A percentile compares a stretch with the other conserved stretches of the same genome.
Conservation (phyloP, 1,284 basidiomycete species). For the Athelia psychrophila region DNA sequence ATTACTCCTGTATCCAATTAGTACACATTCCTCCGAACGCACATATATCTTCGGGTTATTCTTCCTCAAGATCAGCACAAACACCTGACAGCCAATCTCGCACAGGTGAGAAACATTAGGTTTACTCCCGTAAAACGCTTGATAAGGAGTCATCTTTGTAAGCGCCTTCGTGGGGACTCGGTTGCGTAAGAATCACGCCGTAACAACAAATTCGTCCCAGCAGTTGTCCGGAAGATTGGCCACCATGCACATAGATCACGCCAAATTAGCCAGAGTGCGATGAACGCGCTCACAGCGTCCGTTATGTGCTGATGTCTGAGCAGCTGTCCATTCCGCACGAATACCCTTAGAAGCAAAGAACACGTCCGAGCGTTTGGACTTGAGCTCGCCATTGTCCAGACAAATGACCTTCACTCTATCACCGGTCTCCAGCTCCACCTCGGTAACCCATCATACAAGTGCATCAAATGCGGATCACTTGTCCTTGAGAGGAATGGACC, state of each 20-base stretch:
- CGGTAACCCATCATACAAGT: constrained; percentile 21
- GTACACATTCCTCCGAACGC: constrained; percentile 18
- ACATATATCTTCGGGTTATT: constrained; percentile 13
- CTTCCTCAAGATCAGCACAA: constrained; percentile 14
- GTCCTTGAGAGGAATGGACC: constrained; percentile 23
- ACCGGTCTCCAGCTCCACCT: constrained; percentile 16
- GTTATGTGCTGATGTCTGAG: constrained; percentile 27
- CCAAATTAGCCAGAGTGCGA: constrained; percentile 20
- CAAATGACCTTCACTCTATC: constrained; percentile 13
- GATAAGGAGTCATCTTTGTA: constrained; percentile 10
- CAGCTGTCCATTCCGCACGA: constrained; percentile 17
- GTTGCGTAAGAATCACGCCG: constrained; percentile 3
- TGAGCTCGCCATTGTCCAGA: constrained; percentile 29
- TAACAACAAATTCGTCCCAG: constrained; percentile 24
- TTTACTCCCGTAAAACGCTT: constrained; percentile 14
- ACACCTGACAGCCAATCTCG: constrained; percentile 21
- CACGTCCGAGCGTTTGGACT: constrained; percentile 15
- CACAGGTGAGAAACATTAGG: constrained; percentile 20
- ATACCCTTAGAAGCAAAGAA: constrained; percentile 18
- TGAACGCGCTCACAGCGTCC: constrained; percentile 23
- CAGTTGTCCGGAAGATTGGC: constrained; percentile 14
- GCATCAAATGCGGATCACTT: constrained; percentile 20
- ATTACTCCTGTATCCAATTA: constrained; percentile 20
- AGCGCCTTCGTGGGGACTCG: constrained; percentile 3
- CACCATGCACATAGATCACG: constrained; percentile 20